These are phyloP conservation scores for Golubevia pallescens DNA, from an alignment of 1,284 basidiomycete genomes.

Conservation along the genomic window DNA sequence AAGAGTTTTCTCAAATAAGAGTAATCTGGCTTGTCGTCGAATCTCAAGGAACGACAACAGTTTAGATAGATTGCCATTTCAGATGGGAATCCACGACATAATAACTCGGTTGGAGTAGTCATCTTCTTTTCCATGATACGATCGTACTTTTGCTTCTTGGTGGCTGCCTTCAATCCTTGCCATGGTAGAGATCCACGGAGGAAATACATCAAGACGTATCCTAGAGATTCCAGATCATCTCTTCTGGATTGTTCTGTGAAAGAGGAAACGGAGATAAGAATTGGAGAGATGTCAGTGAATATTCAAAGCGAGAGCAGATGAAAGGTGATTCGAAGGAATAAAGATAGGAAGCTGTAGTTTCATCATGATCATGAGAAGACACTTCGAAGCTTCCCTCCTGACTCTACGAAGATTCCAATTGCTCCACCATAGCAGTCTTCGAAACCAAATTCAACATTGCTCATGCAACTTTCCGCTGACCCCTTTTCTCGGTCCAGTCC, in stretches of 20 bases:
- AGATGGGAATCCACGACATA: slow-evolving; percentile 64
- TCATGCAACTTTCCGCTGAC: too few relatives aligned
- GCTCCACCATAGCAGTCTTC: too few relatives aligned
- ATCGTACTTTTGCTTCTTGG: slow-evolving; percentile 65
- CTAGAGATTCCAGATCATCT: slow-evolving; percentile 62
- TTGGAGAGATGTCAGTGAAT: slow-evolving; percentile 5
- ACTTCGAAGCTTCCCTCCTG: too few relatives aligned
- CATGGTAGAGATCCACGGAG: slow-evolving; percentile 62
- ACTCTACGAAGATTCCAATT: too few relatives aligned
- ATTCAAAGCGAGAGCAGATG: not conserved
- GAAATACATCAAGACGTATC: slow-evolving; percentile 65
- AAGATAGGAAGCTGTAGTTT: too few relatives aligned
- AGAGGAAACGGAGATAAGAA: slow-evolving; percentile 2
- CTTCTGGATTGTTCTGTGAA: slow-evolving; percentile 57
- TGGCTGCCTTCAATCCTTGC: slow-evolving; percentile 64
- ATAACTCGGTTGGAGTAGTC: slow-evolving; percentile 64
- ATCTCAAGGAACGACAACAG: slow-evolving; percentile 65
- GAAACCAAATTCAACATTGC: too few relatives aligned
- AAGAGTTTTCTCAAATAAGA: slow-evolving; percentile 64
- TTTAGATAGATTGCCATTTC: slow-evolving; percentile 65
- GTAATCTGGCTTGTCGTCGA: slow-evolving; percentile 65
- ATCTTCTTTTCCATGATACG: slow-evolving; percentile 66
- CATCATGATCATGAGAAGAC: too few relatives aligned
- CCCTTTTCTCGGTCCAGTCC: too few relatives aligned
- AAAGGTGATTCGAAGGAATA: too few relatives aligned